Percentiles rank a stretch among this genome's conserved stretches.
These are phyloP conservation scores for Trichoderma sp. DNA, from an alignment of 2,329 filamentous ascomycete species.

Conservation along the genomic window DNA sequence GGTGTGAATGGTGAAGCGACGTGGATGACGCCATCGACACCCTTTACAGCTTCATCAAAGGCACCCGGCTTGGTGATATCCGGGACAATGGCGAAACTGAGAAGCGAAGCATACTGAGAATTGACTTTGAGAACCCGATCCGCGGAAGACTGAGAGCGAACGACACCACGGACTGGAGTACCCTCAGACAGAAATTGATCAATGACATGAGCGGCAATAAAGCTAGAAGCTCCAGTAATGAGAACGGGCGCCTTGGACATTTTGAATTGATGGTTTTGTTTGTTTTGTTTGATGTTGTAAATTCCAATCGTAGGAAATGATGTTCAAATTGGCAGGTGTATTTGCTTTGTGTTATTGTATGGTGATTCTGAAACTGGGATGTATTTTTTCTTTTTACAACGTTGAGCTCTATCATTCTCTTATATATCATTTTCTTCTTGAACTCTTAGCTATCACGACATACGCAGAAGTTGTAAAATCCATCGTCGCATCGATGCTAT, in stretches of 20 bases:
- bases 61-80: constrained; percentile 1
- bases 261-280: background rate
- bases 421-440: background rate
- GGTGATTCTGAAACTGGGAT: background rate
- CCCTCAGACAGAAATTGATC: constrained; percentile 13
- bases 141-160: constrained; percentile 14
- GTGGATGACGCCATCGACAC: constrained; percentile 1
- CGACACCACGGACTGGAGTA: background rate
- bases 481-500: background rate
- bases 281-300: background rate
- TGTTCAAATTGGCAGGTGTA: background rate
- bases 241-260: background rate
- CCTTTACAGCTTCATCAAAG: constrained; percentile 1
- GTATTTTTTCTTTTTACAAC: background rate
- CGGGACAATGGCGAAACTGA: background rate
- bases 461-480: background rate
- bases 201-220: constrained; percentile 5
- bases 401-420: background rate
- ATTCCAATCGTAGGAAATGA: background rate
- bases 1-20: background rate
- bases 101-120: background rate
- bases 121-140: constrained; percentile 3
- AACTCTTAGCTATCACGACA: background rate
- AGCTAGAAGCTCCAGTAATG: constrained; percentile 9
- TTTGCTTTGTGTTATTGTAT: background rate